Base-by-base conservation (phyloP, 1,139 yeast genomes). In the Spathaspora sp. region DNA sequence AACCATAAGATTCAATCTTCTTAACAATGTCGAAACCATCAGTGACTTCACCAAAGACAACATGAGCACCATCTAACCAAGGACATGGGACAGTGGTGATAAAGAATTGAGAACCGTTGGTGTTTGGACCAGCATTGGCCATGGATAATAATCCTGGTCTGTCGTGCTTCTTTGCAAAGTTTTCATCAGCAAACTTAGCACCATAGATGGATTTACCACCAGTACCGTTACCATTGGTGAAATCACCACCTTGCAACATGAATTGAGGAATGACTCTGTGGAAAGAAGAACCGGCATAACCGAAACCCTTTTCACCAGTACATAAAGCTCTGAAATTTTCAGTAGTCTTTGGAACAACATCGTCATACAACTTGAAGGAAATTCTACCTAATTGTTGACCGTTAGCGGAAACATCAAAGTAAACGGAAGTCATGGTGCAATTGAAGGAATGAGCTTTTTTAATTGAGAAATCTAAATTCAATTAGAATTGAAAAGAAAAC, bases 111-210 rank as follows among this genome's bases (percentile, higher is more conserved):
- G 98, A 91, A 58, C 99, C 99, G 80, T 93, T 93, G 84, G 98
- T 91, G 91, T 91, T 89, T 75, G 97, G 97, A 68, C 99, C 99
- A 62, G 98, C 97, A 68, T 93, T 93, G 72, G 99, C 99, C 99
- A 93, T 93, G 62, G 97, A 89, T 70, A 93, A 82, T 64, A 91
- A 81, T 77, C 97, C 97, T 63, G 97, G 97, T 74, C 79, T 85
- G 76, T 79, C 81, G 84, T 91, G 98, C 68, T 68, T 86, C 81
- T 78, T 81, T 73, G 69, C 54, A 70, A 91, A 91, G 89, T 91
- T 90, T 82, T 93, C 98, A 67, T 93, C 98, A 54, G 95, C 85
- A 75, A 93, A 93, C 77, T 85, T 86, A 64, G 81, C 85, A 67
- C 98, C 98, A 82, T 93, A 93, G 83, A 93, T 93, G 61, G 97